Evolutionary conservation across 1,139 yeast species (phyloP), one percentile per base, ranked within the genome.

Genomic region (Maudiozyma humilis): DNA sequence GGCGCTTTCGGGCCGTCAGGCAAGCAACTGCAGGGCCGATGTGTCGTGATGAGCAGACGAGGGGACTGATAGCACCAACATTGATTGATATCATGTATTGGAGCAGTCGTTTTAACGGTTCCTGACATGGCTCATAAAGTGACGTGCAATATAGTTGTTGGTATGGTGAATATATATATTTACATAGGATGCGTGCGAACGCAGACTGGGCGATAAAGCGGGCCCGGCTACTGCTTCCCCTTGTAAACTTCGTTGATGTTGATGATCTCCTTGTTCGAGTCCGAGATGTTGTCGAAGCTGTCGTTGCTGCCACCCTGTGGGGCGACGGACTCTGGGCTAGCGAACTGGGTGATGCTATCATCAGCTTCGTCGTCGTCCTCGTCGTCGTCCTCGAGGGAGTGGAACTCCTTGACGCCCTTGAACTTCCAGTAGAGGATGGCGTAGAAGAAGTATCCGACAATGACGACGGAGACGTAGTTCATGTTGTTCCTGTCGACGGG

Each of bases 381-480:
- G 14, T 44, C 45, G 14, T 37, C 39, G n/a, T 40, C 52, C 31
- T 48, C 58, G 4, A 48, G 47, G 8, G 53, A 49, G 44, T 63
- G 60, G 47, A 64, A 74, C 40, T 58, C 64, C 34, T 61, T 52
- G 44, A 60, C 61, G 4, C 73, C 78, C 52, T 71, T 60, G 19
- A 62, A 55, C 31, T 57, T 52, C 85, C 87, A 82, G 60, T 78
- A 78, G 4, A 69, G 63, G 41, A 80, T 50, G 8, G 79, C 69
- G 62, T 76, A 78, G 3, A 75, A 48, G 14, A 75, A 62, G 58
- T 76, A 78, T 20, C 77, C 76, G 1, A 67, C 81, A 49, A 79
- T 68, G 17, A 81, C 83, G 6, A 73, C 86, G n/a, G 78, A 69
- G 29, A 82, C 82, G 58, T 82, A 82, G 65, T 82, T 82, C 84